Conservation (phyloP, 768 basidiomycete genomes). For the Leccinum truebloodii region DNA sequence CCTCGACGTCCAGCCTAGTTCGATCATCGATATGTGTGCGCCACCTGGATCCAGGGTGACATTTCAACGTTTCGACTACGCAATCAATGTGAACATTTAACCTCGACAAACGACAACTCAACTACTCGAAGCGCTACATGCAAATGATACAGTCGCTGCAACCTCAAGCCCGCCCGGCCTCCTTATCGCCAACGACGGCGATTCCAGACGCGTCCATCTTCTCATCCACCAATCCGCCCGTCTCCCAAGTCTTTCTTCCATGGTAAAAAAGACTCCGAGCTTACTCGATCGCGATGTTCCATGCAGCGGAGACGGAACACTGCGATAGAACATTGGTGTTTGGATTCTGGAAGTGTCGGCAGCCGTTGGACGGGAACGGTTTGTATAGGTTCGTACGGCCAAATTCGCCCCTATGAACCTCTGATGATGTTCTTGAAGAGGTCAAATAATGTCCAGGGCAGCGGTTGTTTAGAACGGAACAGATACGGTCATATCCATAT, state of each 20-base stretch:
- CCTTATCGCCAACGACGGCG: constrained; percentile 93
- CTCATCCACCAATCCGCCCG: constrained; percentile 97
- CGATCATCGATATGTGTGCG: constrained; percentile 97
- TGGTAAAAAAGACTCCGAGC: constrained; percentile 67
- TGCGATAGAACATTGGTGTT: constrained; percentile 92
- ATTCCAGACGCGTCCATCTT: constrained; percentile 91
- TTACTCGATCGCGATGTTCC: constrained; percentile 96
- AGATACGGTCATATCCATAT: not conserved
- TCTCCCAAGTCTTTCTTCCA: constrained; percentile 85
- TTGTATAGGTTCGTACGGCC: constrained; percentile 67
- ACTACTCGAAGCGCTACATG: constrained; percentile 92
- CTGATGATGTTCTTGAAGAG: constrained; percentile 43
- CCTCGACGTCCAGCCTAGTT: constrained; percentile 84
- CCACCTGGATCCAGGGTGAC: constrained; percentile 93
- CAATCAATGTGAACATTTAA: not conserved
- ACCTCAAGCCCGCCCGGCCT: constrained; percentile 80
- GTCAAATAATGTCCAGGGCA: constrained; percentile 49
- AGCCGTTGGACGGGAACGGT: constrained; percentile 84
- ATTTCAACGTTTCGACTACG: not conserved
- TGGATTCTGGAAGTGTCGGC: constrained; percentile 80
- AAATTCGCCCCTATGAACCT: not conserved
- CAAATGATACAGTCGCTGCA: constrained; percentile 63
- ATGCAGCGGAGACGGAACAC: constrained; percentile 95
- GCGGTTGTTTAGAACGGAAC: not conserved
- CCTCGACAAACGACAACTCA: constrained; percentile 72